Evolutionary conservation across 2,329 filamentous ascomycete species (phyloP).

Genomic region (Helminthosporium solani): DNA sequence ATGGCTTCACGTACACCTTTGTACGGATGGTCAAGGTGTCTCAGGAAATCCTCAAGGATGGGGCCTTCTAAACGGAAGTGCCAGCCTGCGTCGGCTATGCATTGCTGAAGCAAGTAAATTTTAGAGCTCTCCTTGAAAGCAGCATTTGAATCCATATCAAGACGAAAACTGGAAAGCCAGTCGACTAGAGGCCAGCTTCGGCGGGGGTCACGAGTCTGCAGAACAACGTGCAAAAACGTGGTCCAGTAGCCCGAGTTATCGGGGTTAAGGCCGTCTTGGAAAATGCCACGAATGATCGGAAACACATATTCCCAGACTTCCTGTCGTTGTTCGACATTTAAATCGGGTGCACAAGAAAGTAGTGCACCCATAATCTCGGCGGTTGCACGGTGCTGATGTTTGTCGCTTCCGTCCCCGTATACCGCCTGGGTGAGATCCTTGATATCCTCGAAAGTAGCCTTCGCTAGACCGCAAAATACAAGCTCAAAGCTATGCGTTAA

Average conservation of each 20-base stretch:
- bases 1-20: conserved; percentile 96
- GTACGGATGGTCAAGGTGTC: conserved; percentile 94
- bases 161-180: conserved; percentile 76
- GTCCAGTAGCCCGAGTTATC: conserved; percentile 96
- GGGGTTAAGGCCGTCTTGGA: conserved; percentile 88
- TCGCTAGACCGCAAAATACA: conserved; percentile 75
- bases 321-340: conserved; percentile 70
- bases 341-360: conserved; percentile 76
- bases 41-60: conserved; percentile 83
- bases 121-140: conserved; percentile 99
- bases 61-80: conserved; percentile 90
- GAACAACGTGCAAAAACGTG: conserved; percentile 84
- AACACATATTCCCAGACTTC: conserved; percentile 87
- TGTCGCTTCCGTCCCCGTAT: conserved; percentile 91
- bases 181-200: conserved; percentile 84
- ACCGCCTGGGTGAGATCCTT: conserved; percentile 74
- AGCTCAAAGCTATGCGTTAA: conserved; percentile 89
- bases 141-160: conserved; percentile 93
- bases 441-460: conserved; percentile 81
- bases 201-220: conserved; percentile 87
- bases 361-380: conserved; percentile 89
- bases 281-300: conserved; percentile 80
- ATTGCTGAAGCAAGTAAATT: conserved; percentile 84
- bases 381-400: conserved; percentile 95
- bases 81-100: conserved; percentile 87